phyloP scores from a whole-genome alignment of 495 filamentous ascomycete species.

The Astrothelium subdiscretum region DNA sequence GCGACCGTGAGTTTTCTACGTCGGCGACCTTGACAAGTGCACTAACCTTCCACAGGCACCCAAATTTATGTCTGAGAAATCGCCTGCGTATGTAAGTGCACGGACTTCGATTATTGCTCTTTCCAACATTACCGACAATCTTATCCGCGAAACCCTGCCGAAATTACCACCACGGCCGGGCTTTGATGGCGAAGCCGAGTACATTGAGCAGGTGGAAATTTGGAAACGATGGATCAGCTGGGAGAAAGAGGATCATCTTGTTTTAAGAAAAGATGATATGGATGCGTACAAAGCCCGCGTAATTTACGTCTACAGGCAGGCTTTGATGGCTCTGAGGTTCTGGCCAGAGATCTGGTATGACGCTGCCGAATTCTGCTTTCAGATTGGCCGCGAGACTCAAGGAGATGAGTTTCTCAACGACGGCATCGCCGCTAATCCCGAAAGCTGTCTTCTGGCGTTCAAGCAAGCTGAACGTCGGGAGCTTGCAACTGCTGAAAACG shows the following conservation, averaged over 20 bases:
- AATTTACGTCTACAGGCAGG: conserved; percentile 84
- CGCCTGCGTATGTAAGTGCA: conserved; percentile 86
- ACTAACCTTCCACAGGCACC: conserved; percentile 50
- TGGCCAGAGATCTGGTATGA: conserved; percentile 94
- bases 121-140: conserved; percentile 68
- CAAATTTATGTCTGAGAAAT: conserved; percentile 85
- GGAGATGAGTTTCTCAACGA: conserved; percentile 69
- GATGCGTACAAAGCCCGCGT: conserved; percentile 62
- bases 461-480: conserved; percentile 63
- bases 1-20: conserved; percentile 46
- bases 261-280: conserved; percentile 67
- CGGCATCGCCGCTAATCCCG: conserved; percentile 81
- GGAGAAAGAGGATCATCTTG: conserved; percentile 86
- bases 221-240: conserved; percentile 91
- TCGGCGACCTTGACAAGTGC: not conserved
- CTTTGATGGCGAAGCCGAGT: conserved; percentile 80
- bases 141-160: conserved; percentile 68
- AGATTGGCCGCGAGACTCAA: conserved; percentile 55
- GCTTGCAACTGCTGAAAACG: conserved; percentile 3
- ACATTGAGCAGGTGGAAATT: conserved; percentile 69
- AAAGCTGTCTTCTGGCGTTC: conserved; percentile 80
- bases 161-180: conserved; percentile 70
- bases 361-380: conserved; percentile 84
- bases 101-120: conserved; percentile 72
- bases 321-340: conserved; percentile 84